Percentiles rank a stretch among this genome's conserved stretches.
These are phyloP conservation scores for Pleurotus djamor DNA, from an alignment of 768 basidiomycete species.

Conservation along the genomic window DNA sequence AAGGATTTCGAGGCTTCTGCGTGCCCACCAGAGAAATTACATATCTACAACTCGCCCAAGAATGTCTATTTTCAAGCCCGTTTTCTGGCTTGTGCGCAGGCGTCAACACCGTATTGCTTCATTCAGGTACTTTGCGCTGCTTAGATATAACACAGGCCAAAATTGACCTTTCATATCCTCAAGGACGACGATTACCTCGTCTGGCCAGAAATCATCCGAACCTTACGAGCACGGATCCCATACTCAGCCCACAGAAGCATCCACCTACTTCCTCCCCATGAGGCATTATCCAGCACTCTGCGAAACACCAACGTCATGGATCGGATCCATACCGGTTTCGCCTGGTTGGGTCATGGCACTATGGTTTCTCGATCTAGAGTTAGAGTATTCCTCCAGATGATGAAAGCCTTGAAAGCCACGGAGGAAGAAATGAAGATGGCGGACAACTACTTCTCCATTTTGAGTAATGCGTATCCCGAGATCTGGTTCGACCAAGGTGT, in stretches of 20 bases:
- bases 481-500: slow-evolving; percentile 67
- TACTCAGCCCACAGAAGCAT: slow-evolving; percentile 28
- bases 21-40: slow-evolving; percentile 42
- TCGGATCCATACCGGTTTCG: slow-evolving; percentile 51
- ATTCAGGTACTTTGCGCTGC: slow-evolving; percentile 42
- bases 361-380: slow-evolving; percentile 44
- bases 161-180: neutral
- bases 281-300: slow-evolving; percentile 53
- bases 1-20: slow-evolving; percentile 39
- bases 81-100: slow-evolving; percentile 53
- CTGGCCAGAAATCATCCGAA: slow-evolving; percentile 50
- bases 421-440: slow-evolving; percentile 60
- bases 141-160: slow-evolving; percentile 6
- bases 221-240: slow-evolving; percentile 40
- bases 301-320: slow-evolving; percentile 36
- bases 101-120: slow-evolving; percentile 55
- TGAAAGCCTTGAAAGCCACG: slow-evolving; percentile 38
- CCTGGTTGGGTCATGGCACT: slow-evolving; percentile 68
- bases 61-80: slow-evolving; percentile 65
- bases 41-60: slow-evolving; percentile 52
- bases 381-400: slow-evolving; percentile 45
- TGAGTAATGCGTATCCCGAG: slow-evolving; percentile 54
- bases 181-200: slow-evolving; percentile 74
- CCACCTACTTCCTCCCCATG: slow-evolving; percentile 59
- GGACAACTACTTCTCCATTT: slow-evolving; percentile 66